Evolutionary conservation across 257 asterid genomes (phyloP), one percentile per base, ranked within the genome.

Genomic region (Jacaranda mimosifolia): DNA sequence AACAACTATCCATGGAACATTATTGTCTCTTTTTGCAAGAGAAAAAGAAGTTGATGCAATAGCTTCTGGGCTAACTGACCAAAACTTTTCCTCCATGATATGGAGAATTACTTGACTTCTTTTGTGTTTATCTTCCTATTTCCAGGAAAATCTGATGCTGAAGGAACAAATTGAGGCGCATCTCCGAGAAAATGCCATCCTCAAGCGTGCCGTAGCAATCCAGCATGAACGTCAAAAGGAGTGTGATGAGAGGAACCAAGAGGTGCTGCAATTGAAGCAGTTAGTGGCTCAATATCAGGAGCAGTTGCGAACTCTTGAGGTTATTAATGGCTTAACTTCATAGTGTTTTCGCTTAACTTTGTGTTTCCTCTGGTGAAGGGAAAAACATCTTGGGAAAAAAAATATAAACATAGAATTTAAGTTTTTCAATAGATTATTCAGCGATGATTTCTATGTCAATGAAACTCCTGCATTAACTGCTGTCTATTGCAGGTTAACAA

Each of bases 141-240:
- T 49, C 69, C 86, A 89, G 97, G 97, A 92, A 79, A 87, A 92
- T 83, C 40, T 77, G 85, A 82, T 78, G 80, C 85, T 92, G 75
- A 94, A 86, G 89, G 98, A 87, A 81, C 97, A 87, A 81, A 80
- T 80, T 56, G 97, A 85, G 75, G 78, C 77, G 40, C 83, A 83
- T 78, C 72, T 88, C 40, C 80, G 81, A 14, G 94, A 94, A 65
- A 94, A 91, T 74, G 57, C 76, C 67, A 82, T 92, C 82, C 96
- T 94, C 60, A 94, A 94, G 75, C 89, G 97, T 46, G 97, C 94
- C 1, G 97, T 92, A 14, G 74, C 94, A 32, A 88, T 92, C 82
- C 97, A 92, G 75, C 94, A 87, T 45, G 96, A 92, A 75, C 94
- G 96, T 13, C 98, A 89, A 79, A 94, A 87, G 76, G 98, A 91